Base-by-base conservation (phyloP, 805 yeast genomes). In the Saccharomyces cerevisiae region DNA sequence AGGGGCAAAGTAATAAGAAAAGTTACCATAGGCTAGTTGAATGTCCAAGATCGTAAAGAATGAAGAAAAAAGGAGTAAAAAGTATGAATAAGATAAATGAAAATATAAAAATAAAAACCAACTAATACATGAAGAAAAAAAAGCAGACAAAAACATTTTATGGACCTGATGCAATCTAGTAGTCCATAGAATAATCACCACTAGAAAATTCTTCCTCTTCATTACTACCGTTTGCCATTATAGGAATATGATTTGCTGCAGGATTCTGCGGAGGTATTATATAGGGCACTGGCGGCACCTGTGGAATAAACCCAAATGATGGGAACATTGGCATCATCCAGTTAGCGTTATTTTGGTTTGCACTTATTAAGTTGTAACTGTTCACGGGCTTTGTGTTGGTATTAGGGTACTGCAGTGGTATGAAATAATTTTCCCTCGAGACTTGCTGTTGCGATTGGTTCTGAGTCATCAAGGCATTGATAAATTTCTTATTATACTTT, bases 391-490 rank as follows among this genome's bases (percentile, higher is more conserved):
- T 36, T 6, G 24, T 2, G 17, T 11, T 17, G 8, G 9, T 36
- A 17, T 5, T 36, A 36, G 24, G 43, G 17, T 36, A 36, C 11
- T 36, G 43, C 5, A 31, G 36, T 17, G 36, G 36, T 24, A 36
- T 36, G 22, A 36, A 36, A 9, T 36, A 36, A 36, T 36, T 36
- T 36, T 36, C 57, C 52, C 17, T 55, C 55, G 48, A 9, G 17
- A 31, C 57, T 53, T 22, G 56, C 48, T 41, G 54, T 41, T 27
- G 56, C 24, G 49, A 26, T 49, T 47, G 46, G 27, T 64, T 63
- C 48, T 64, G 68, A 9, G 58, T 60, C 47, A 64, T 53, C 53
- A 65, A 51, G 24, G 66, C 68, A 48, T 58, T 60, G 52, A 66
- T 51, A 52, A 64, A 67, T 50, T 64, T 67, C n/a, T 56, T 53